Evolutionary conservation across 106 monocot genomes (phyloP), one percentile per base, ranked within the genome.

Genomic region (Ottelia alismoides): DNA sequence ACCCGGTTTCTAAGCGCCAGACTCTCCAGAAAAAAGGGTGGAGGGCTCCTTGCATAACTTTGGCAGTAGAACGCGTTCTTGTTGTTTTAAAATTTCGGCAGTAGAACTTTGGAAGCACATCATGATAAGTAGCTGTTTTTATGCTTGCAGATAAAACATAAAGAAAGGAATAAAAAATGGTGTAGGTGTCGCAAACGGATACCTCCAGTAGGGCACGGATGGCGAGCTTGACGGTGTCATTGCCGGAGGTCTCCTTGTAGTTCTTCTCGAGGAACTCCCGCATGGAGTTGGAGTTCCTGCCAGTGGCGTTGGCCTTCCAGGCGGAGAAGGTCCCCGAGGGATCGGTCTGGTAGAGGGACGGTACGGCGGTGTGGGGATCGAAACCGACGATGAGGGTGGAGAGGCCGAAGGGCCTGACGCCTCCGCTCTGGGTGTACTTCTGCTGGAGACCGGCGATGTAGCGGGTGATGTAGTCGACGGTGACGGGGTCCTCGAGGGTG

Each of bases 261-360:
- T 96, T 96, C 76, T 88, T 88, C 74, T 84, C 94, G 25, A 96
- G 30, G 49, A 78, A 88, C 69, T 96, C 94, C 59, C 88, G 74
- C 84, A 82, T 96, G 6, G 81, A 88, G 49, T 88, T 88, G 17
- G 88, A 84, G 29, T 94, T 94, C 74, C 94, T 75, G 35, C 94
- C 94, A 0, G 94, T 94, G 20, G 94, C 94, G 50, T 94, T 94
- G 18, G 94, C 94, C 74, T 94, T 94, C 88, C 94, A 94, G 1
- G 94, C 88, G 0, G 81, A 88, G 65, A 94, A 88, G 12, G 94
- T 94, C 25, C 88, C 88, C 6, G 88, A 84, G 1, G 94, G 88
- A 56, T 94, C 94, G 17, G 94, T 94, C 83, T 94, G 94, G 66
- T 88, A 94, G 22, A 94, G 74, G 10, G 88, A 49, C 5, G 88